Evolutionary conservation across 768 basidiomycete genomes (phyloP), one percentile per base, ranked within the genome.

Genomic region (Agrocybe praecox): DNA sequence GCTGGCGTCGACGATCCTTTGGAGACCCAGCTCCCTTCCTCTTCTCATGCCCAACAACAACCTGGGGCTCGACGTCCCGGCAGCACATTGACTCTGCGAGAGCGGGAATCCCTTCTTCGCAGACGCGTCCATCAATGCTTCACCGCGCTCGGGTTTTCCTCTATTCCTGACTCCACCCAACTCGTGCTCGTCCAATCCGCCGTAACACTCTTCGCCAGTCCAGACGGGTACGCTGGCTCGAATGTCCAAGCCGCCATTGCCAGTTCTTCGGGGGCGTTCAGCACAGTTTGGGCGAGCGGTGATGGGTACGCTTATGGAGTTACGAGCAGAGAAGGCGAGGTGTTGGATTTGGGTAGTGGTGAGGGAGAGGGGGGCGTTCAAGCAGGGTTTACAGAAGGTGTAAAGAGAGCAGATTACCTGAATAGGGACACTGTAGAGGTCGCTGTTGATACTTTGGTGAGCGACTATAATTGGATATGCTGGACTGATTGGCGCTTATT

Each of bases 261-360:
- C 0, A 88, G 92, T 0, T 92, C 88, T 6, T 81, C 91, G 0
- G 96, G 95, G 1, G 77, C 84, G 0, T 96, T 97, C 70, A 87
- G 86, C 2, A 85, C 83, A 14, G 80, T 99, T 12, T 98, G 96
- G 96, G 84, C 89, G 54, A 83, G 84, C 53, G 78, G 81, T 1
- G 96, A 98, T 69, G 92, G 94, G 6, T 96, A 94, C 72, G 96
- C 87, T 0, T 95, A 93, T 72, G 96, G 96, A 0, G 87, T 97
- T 2, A 92, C 93, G 2, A 89, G 81, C 43, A 74, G 87, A 19
- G 82, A 86, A 47, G 69, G 87, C 21, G 82, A 86, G 46, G 70
- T 85, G 19, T 67, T 72, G 12, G 79, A 84, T 47, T 77, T 82
- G 51, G 73, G 77, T 29, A 71, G 71, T 26, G 69, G 74, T 21